Evolutionary conservation across 768 basidiomycete genomes (phyloP), one percentile per base, ranked within the genome.

Genomic region (Multifurca ochricompacta): DNA sequence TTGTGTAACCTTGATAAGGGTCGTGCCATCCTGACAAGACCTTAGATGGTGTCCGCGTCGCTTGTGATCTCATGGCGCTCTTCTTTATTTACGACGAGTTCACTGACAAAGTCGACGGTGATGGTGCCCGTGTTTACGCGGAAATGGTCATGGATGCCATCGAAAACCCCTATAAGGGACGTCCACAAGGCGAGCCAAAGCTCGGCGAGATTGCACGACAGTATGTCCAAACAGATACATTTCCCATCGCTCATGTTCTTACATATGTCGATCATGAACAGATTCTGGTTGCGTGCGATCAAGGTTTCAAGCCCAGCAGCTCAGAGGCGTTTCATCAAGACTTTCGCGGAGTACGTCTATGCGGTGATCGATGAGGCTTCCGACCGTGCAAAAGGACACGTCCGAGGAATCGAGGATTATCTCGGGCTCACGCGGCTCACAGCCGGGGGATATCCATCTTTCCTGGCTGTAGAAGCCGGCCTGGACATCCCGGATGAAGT

Each of bases 61-160:
- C 67, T 6, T 75, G 77, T 48, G 77, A 79, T 51, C 63, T 79
- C 44, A 77, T 79, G 74, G 71, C 76, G 41, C 54, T 78, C 6
- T 69, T 76, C 62, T 79, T 77, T 59, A 50, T 78, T 23, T 68
- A 73, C 56, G 79, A 81, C 60, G 77, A 77, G 61, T 71, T 72
- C 55, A 73, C 76, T 6, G 79, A 81, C 63, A 64, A 69, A 19
- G 66, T 66, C 0, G 53, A 66, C 23, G 66, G 58, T 1, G 31
- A 61, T 1, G 67, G 59, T 4, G 75, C 69, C 7, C 67, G 65
- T 2, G 25, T 59, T 6, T 62, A 69, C 32, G 69, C 65, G 0
- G 62, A 68, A n/a, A 66, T 72, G 10, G 64, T 74, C 19, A 71
- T 74, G 63, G 71, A 75, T 53, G 73, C 73, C n/a, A 5, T 59